Evolutionary conservation across 129 eudicot genomes (phyloP), one percentile per base, ranked within the genome.

Genomic region (Pulicaria dysenterica): DNA sequence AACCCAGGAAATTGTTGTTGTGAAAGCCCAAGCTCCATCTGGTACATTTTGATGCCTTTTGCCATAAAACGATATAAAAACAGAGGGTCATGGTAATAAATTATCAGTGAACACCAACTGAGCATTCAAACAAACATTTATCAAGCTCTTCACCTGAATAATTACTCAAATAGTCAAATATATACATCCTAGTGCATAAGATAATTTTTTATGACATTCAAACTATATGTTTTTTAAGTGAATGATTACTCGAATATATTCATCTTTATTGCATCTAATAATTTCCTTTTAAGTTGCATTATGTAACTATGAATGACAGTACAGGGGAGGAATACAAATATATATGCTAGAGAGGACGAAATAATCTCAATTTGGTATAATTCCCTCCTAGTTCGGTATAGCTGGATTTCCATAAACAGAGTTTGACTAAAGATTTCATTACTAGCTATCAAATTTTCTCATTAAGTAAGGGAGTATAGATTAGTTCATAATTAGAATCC

Each of bases 21-120:
- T n/a, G n/a, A n/a, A n/a, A n/a, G n/a, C n/a, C n/a, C n/a, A n/a
- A n/a, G n/a, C n/a, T n/a, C n/a, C n/a, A n/a, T n/a, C n/a, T n/a
- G n/a, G n/a, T n/a, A n/a, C n/a, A n/a, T n/a, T n/a, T 72, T 81
- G 74, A 75, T 80, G 67, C 60, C 85, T 61, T 80, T 78, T 85
- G 81, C 91, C 95, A 76, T 83, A 77, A 74, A 84, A 88, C 89
- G 87, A 94, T 93, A 84, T 81, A 91, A 84, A 87, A 87, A 83
- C 80, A 76, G 83, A 83, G 87, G 86, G 76, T 88, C 94, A 88
- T 79, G 86, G 83, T 74, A 87, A 92, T 84, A 91, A 88, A 91
- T 88, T 80, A 86, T 82, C 81, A 86, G 91, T 84, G 89, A 86
- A 83, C 78, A 88, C 83, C 91, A 87, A 84, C 83, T 77, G 89